A percentile compares a stretch with the other conserved stretches of the same genome.
phyloP scores from a whole-genome alignment of 2,329 filamentous ascomycete species.

The Claviceps pazoutovae region DNA sequence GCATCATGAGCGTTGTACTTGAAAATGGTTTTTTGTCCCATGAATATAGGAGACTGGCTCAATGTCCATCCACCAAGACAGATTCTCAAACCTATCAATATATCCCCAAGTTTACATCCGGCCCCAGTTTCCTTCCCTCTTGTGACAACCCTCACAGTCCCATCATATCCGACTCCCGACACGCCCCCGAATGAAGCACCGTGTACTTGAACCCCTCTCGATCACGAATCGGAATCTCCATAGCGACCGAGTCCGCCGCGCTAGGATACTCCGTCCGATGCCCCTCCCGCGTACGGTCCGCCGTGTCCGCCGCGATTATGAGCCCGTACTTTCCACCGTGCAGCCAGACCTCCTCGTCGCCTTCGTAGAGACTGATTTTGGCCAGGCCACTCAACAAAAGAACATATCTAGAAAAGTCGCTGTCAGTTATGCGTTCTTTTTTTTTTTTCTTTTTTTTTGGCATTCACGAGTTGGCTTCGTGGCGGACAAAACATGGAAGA shows the following conservation, averaged over 20 bases:
- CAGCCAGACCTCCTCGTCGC: constrained; percentile 21
- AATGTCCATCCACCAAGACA: not conserved
- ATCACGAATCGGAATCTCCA: constrained; percentile 12
- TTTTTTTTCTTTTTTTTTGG: not conserved
- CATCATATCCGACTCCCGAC: not conserved
- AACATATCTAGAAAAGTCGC: constrained; percentile 14
- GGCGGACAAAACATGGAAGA: not conserved
- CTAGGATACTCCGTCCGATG: constrained; percentile 28
- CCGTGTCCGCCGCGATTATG: constrained; percentile 28
- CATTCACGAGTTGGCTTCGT: too few relatives aligned
- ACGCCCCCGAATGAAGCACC: constrained; percentile 4
- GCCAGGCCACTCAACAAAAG: constrained; percentile 25
- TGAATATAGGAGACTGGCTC: not conserved
- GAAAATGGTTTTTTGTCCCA: not conserved
- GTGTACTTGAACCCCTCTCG: constrained; percentile 3
- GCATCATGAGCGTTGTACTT: not conserved
- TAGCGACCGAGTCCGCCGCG: constrained; percentile 19
- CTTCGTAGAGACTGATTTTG: constrained; percentile 26
- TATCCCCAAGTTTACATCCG: too few relatives aligned
- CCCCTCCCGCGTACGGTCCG: constrained; percentile 23
- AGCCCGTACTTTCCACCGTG: constrained; percentile 26
- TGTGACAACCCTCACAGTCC: not conserved
- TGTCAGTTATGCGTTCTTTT: not conserved
- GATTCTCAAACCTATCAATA: not conserved
- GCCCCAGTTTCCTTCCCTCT: not conserved